Base-by-base conservation (phyloP, 2,329 filamentous ascomycete species). In the Periconia digitata region DNA sequence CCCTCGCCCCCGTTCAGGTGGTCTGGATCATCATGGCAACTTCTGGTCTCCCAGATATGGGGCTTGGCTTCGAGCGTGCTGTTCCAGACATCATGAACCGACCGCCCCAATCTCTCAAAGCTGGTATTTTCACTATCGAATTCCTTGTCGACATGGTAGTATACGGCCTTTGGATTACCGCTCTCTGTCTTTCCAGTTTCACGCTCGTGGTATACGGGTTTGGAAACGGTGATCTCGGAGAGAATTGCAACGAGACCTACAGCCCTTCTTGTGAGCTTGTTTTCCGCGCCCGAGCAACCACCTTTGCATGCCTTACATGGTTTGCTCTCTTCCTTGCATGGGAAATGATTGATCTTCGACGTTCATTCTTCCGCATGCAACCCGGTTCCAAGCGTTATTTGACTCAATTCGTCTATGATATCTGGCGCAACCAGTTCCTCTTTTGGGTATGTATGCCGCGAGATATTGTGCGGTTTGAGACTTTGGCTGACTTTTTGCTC, bases 1-100 rank as follows among this genome's bases (percentile, higher is more conserved):
- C 90, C 4, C 82, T 95, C 40, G 85, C 89, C 0, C 90, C 90
- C 0, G 84, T 95, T 8, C 85, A 95, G 61, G 92, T 95, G 53
- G 81, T 95, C 47, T 95, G 90, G 90, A 90, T 95, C 69, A 95
- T 95, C 72, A 92, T 95, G 87, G 82, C 94, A 46, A 95, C 91
- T 0, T 92, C 88, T 36, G 89, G 86, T 6, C 84, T 94, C 70
- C 90, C 90, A 1, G 91, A 91, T 49, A 92, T 95, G 75, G 91
- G 90, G 32, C 81, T 95, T 1, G 90, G 90, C 18, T 86, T 90
- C 58, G 90, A 95, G 70, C 75, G 79, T 37, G 89, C 89, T 0
- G 83, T 85, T 0, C 79, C 82, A 2, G 87, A 92, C 64, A 85
- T 95, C 52, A 90, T 95, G 83, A 76, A 81, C 53, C 85, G 90